These are phyloP conservation scores for Pichia inconspicua DNA, from an alignment of 1,139 yeast species.

Conservation along the genomic window DNA sequence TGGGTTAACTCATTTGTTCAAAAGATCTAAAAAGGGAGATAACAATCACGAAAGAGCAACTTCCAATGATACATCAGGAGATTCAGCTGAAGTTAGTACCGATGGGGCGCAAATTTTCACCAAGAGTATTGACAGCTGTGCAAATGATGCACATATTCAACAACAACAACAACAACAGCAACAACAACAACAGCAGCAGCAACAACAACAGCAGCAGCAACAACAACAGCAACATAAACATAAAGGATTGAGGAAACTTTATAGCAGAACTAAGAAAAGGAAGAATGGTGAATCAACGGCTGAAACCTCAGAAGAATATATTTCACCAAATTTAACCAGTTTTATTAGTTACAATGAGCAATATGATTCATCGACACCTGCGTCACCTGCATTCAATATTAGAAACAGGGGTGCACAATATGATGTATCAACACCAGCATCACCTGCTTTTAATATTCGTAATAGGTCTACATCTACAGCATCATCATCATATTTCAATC, in stretches of 20 bases:
- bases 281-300: background rate
- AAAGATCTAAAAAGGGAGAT: slow-evolving; percentile 1
- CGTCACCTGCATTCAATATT: too few relatives aligned
- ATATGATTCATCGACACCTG: background rate
- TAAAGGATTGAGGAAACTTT: slow-evolving; percentile 3
- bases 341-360: background rate
- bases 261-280: slow-evolving; percentile 2
- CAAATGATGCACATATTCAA: background rate
- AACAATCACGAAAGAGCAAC: background rate
- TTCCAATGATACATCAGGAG: background rate
- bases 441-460: background rate
- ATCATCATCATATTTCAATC: background rate
- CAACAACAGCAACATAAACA: background rate
- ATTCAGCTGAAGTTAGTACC: background rate
- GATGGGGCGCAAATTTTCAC: background rate
- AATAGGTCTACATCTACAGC: slow-evolving; percentile 6
- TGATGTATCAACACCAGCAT: background rate
- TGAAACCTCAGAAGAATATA: background rate
- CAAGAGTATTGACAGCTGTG: background rate
- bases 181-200: background rate
- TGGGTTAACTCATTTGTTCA: slow-evolving; percentile 3
- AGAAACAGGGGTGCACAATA: background rate
- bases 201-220: background rate
- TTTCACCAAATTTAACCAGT: background rate
- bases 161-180: background rate